A percentile compares a stretch with the other conserved stretches of the same genome.
These are phyloP conservation scores for Chlamydomonas reinhardtii DNA, from an alignment of 163 green algal genomes.

Conservation along the genomic window DNA sequence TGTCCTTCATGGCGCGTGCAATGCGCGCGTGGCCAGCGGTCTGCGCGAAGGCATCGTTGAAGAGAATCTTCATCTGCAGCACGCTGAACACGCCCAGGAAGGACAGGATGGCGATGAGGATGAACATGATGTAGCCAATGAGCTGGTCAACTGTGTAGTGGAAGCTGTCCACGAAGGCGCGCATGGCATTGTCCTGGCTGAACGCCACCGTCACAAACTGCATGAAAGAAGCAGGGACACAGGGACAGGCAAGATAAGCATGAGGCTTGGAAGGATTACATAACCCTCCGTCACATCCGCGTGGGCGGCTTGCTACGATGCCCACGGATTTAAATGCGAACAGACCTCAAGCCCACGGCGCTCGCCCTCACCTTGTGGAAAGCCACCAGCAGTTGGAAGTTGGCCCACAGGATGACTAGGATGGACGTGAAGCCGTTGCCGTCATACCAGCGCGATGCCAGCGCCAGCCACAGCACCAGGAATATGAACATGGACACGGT, in stretches of 20 bases:
- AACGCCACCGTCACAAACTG: constrained; percentile 45
- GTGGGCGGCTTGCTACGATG: too few relatives aligned
- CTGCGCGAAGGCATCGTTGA: constrained; percentile 68
- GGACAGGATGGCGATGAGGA: constrained; percentile 62
- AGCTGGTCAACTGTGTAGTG: constrained; percentile 62
- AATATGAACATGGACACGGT: constrained; percentile 37
- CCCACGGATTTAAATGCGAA: too few relatives aligned
- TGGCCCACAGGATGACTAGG: constrained; percentile 61
- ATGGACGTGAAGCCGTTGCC: constrained; percentile 55
- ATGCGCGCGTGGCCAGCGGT: constrained; percentile 50
- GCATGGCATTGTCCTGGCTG: constrained; percentile 59
- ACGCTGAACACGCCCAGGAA: constrained; percentile 59
- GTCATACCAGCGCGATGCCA: constrained; percentile 28
- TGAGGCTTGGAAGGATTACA: too few relatives aligned
- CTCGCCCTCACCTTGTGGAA: constrained; percentile 47
- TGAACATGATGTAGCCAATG: constrained; percentile 67
- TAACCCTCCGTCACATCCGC: too few relatives aligned
- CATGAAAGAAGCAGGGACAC: not conserved
- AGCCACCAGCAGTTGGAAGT: constrained; percentile 61
- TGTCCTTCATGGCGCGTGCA: constrained; percentile 55
- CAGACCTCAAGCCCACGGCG: too few relatives aligned
- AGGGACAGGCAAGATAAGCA: too few relatives aligned
- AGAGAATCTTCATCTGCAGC: constrained; percentile 71
- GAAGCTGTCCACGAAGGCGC: constrained; percentile 55
- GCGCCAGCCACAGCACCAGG: constrained; percentile 55